Conservation (phyloP, 345 rosid genomes). For the Aethionema arabicum region DNA sequence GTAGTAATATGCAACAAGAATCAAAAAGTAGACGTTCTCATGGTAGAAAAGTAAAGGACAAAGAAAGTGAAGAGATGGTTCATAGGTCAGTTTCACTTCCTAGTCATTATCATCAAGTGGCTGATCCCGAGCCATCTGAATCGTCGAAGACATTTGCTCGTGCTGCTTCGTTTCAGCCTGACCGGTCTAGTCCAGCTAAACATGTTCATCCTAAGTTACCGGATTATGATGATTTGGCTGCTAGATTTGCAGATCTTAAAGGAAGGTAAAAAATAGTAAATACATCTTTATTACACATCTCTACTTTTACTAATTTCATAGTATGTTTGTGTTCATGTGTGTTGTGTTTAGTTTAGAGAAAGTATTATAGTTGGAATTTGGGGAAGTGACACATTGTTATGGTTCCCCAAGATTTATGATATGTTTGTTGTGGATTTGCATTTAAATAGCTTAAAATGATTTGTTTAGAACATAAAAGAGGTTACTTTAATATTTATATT, state of each 20-base stretch:
- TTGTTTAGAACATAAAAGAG: too few relatives aligned
- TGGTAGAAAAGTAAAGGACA: conserved; percentile 17
- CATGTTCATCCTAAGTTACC: conserved; percentile 98
- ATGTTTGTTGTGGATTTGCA: conserved; percentile 3
- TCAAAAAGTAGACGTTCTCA: conserved; percentile 52
- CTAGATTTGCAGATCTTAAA: conserved; percentile 77
- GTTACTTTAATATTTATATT: too few relatives aligned
- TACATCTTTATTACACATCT: not conserved
- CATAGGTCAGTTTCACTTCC: conserved; percentile 75
- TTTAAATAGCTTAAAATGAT: not conserved
- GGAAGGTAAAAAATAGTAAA: conserved; percentile 50
- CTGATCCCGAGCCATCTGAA: conserved; percentile 44
- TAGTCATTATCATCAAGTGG: conserved; percentile 33
- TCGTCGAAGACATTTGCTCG: conserved; percentile 50
- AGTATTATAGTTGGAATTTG: conserved; percentile 10
- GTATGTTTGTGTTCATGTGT: not conserved
- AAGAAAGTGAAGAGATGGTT: conserved; percentile 39
- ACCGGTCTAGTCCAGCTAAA: conserved; percentile 52
- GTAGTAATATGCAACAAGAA: conserved; percentile 42
- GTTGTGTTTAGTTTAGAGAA: not conserved
- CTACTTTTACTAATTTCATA: not conserved
- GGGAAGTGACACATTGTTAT: conserved; percentile 29
- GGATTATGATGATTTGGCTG: conserved; percentile 89
- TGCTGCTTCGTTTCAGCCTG: conserved; percentile 79
- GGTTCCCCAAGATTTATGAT: conserved; percentile 12